Conservation (phyloP, 257 asterid species). For the Nicotiana otophora region DNA sequence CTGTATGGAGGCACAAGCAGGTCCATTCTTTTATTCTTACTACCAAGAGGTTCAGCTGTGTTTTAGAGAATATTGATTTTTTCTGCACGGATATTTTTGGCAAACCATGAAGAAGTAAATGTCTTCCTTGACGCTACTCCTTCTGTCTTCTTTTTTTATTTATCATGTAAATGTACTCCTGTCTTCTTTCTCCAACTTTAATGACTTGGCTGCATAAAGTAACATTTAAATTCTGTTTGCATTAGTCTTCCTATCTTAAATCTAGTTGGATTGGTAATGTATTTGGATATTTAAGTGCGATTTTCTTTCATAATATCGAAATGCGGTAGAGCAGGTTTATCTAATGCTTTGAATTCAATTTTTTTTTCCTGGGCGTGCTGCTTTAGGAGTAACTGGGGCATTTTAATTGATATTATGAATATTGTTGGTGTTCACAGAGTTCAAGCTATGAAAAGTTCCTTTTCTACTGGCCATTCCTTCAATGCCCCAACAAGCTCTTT, state of each 20-base stretch:
- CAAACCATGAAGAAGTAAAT: background rate
- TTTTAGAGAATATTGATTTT: background rate
- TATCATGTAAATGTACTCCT: background rate
- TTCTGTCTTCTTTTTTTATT: background rate
- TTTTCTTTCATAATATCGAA: conserved; percentile 1
- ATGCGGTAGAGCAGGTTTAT: background rate
- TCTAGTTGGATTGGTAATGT: background rate
- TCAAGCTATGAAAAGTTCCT: conserved; percentile 32
- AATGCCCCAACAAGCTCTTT: conserved; percentile 18
- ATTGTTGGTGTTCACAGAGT: conserved; percentile 38
- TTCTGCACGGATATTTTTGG: background rate
- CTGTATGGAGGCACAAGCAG: background rate
- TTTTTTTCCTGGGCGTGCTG: background rate
- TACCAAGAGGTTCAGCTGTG: background rate
- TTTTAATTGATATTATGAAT: background rate
- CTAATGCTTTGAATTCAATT: background rate
- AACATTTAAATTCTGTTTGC: background rate
- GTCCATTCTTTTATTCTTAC: background rate
- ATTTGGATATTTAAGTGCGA: background rate
- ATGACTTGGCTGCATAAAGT: background rate
- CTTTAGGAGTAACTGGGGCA: background rate
- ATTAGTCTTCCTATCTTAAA: background rate
- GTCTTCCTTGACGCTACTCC: background rate
- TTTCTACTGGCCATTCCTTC: conserved; percentile 32
- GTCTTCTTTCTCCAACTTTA: background rate